Conservation (phyloP, 192 early-diverging fungal species). For the Diversispora epigaea region DNA sequence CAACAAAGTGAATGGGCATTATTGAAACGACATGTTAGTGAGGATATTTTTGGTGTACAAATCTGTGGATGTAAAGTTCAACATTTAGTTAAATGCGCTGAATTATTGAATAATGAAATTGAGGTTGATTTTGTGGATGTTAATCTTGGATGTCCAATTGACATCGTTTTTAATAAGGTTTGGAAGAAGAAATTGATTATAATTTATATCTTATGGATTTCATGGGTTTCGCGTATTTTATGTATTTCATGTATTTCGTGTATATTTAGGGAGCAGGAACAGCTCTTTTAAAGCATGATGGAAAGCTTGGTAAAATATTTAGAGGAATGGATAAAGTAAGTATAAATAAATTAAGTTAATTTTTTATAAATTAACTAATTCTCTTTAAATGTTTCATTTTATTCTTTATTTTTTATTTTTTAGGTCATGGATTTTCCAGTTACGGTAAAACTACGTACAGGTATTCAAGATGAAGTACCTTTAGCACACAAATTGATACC, state of each 20-base stretch:
- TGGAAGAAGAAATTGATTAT: background rate
- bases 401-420: too few relatives aligned
- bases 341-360: background rate
- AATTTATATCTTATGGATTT: background rate
- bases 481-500: conserved; percentile 76
- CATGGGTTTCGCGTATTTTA: background rate
- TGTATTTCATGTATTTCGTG: background rate
- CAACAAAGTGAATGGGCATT: conserved; percentile 80
- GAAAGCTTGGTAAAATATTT: conserved; percentile 73
- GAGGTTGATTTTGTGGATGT: conserved; percentile 93
- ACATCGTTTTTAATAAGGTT: conserved; percentile 68
- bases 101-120: conserved; percentile 65
- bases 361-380: conserved; percentile 7
- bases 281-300: conserved; percentile 69
- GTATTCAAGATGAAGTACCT: conserved; percentile 57
- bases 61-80: conserved; percentile 67
- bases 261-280: conserved; percentile 71
- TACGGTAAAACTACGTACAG: conserved; percentile 90
- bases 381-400: too few relatives aligned
- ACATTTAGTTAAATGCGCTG: conserved; percentile 60
- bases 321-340: conserved; percentile 61
- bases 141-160: conserved; percentile 96
- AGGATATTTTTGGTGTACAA: conserved; percentile 94
- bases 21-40: conserved; percentile 76
- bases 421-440: conserved; percentile 72